Conservation (phyloP, 2,329 filamentous ascomycete species). For the Fusarium bulbicola region DNA sequence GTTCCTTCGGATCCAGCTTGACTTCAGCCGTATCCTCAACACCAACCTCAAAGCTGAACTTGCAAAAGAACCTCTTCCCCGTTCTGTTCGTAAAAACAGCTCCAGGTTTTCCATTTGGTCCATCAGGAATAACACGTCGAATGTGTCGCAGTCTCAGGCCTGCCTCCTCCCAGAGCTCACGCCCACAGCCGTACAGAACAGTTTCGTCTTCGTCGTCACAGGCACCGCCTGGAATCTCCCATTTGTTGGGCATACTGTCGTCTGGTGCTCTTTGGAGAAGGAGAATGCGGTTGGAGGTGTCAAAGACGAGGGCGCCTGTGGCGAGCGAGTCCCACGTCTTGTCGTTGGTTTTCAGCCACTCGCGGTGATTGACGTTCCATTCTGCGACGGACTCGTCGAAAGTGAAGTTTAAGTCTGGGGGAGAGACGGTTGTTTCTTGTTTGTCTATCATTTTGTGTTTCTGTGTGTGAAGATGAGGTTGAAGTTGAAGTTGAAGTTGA, state of each 20-base stretch:
- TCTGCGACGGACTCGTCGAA: constrained; percentile 37
- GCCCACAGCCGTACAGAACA: constrained; percentile 54
- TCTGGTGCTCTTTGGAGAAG: constrained; percentile 57
- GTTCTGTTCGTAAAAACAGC: constrained; percentile 48
- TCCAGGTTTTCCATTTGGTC: constrained; percentile 29
- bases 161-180: constrained; percentile 60
- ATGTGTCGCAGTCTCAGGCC: constrained; percentile 49
- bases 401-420: constrained; percentile 29
- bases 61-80: constrained; percentile 44
- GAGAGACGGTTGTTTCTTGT: background rate
- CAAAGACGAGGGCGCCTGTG: constrained; percentile 49
- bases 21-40: constrained; percentile 43
- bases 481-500: background rate
- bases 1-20: constrained; percentile 52
- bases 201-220: constrained; percentile 53
- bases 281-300: constrained; percentile 49
- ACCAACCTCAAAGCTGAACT: constrained; percentile 51
- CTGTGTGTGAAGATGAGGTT: background rate
- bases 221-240: constrained; percentile 61
- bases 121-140: constrained; percentile 43
- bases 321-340: constrained; percentile 46
- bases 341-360: constrained; percentile 38
- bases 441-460: constrained; percentile 16
- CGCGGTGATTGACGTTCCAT: constrained; percentile 37
- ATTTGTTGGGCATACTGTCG: constrained; percentile 56